phyloP scores from a whole-genome alignment of 2,329 filamentous ascomycete genomes.

The Fusarium virguliforme region DNA sequence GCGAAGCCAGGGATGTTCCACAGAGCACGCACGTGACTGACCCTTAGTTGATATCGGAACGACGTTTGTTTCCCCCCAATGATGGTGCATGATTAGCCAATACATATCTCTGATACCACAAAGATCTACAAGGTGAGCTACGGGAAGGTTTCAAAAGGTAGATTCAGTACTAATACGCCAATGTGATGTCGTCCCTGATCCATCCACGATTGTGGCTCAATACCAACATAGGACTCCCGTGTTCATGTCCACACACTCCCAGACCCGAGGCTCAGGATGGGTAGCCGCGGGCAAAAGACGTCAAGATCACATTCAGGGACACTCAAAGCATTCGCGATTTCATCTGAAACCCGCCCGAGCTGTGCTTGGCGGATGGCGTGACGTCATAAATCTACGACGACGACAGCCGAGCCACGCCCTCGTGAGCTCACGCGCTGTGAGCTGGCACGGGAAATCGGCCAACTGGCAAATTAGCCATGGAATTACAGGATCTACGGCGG shows the following conservation, averaged over 20 bases:
- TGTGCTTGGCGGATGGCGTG: slow-evolving; percentile 6
- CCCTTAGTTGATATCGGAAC: no score
- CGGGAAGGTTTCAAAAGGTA: no score
- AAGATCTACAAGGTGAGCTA: no score
- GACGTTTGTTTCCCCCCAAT: no score
- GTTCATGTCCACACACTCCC: no score
- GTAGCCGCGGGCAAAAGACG: neutral
- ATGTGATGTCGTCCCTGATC: no score
- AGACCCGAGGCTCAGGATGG: neutral
- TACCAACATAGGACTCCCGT: neutral
- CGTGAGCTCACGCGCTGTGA: neutral
- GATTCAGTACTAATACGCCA: neutral
- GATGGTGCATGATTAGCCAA: no score
- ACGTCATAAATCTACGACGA: neutral
- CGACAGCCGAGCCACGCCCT: neutral
- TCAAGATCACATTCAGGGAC: neutral
- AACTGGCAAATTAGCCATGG: slow-evolving; percentile 4
- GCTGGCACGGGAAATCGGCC: slow-evolving; percentile 10
- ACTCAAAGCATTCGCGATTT: neutral
- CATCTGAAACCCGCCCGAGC: slow-evolving; percentile 1
- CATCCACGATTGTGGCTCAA: no score
- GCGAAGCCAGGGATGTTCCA: no score
- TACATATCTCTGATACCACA: no score
- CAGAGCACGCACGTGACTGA: no score
- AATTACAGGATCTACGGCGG: neutral